phyloP scores from a whole-genome alignment of 768 basidiomycete genomes.

The Pluteus cervinus region DNA sequence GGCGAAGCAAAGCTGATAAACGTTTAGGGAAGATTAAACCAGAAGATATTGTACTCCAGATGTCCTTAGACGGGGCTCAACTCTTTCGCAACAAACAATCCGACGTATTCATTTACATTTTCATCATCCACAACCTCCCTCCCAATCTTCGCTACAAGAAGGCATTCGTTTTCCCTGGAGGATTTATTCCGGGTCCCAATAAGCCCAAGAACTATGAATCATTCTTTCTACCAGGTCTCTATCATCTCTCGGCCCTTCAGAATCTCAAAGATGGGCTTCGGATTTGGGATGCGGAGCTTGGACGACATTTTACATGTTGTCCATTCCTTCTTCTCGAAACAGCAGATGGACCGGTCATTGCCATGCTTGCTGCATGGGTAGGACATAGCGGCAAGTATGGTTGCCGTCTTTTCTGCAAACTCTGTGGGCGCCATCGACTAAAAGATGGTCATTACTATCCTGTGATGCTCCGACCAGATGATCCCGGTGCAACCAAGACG shows the following conservation, averaged over 20 bases:
- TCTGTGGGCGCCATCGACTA: constrained; percentile 19
- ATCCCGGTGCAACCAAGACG: too few relatives aligned
- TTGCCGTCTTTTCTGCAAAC: constrained; percentile 27
- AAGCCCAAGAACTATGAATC: constrained; percentile 21
- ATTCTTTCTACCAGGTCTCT: constrained; percentile 12
- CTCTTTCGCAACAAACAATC: constrained; percentile 36
- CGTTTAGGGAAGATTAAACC: constrained; percentile 13
- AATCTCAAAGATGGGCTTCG: background rate
- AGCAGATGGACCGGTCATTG: constrained; percentile 27
- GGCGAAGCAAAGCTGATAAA: too few relatives aligned
- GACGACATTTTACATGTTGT: background rate
- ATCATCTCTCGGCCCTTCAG: constrained; percentile 1
- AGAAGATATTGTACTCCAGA: constrained; percentile 27
- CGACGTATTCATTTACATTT: constrained; percentile 36
- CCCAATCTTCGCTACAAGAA: constrained; percentile 20
- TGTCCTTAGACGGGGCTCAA: constrained; percentile 36
- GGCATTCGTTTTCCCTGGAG: constrained; percentile 16
- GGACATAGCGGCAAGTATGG: constrained; percentile 26
- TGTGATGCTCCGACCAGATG: constrained; percentile 16
- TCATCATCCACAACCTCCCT: constrained; percentile 26
- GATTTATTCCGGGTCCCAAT: constrained; percentile 22
- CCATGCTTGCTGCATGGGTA: constrained; percentile 20
- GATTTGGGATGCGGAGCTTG: background rate
- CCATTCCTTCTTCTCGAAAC: constrained; percentile 20
- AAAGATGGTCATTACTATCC: constrained; percentile 24